A percentile compares a stretch with the other conserved stretches of the same genome.
phyloP scores from a whole-genome alignment of 2,329 filamentous ascomycete species.

The Aspergillus pseudonomiae region DNA sequence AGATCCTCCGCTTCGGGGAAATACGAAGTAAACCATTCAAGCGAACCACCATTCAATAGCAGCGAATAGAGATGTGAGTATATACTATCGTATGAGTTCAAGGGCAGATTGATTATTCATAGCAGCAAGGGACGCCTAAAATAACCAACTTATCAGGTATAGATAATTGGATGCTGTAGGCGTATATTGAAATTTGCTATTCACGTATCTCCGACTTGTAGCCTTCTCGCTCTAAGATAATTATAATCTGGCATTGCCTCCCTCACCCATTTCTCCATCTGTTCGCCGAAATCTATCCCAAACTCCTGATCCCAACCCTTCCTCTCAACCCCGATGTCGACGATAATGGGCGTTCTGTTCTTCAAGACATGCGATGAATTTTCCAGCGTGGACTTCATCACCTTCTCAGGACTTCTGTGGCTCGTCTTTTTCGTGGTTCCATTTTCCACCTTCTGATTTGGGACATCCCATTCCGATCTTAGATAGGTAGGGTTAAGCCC shows the following conservation, averaged over 20 bases:
- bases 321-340: background rate
- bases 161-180: no score
- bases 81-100: background rate
- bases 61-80: background rate
- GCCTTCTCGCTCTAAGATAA: background rate
- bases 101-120: no score
- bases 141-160: no score
- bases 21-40: no score
- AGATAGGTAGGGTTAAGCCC: background rate
- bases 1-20: no score
- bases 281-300: background rate
- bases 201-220: background rate
- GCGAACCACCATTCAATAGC: background rate
- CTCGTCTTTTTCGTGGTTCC: accelerated
- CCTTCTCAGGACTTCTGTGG: background rate
- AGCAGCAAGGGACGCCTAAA: no score
- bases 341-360: background rate
- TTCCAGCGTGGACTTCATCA: background rate
- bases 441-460: background rate
- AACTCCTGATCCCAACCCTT: background rate
- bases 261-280: background rate
- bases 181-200: no score
- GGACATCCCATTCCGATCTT: background rate
- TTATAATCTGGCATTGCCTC: background rate
- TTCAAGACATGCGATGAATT: background rate